Evolutionary conservation across 495 filamentous ascomycete genomes (phyloP).

Genomic region (Lasiosphaeriaceae sp.): DNA sequence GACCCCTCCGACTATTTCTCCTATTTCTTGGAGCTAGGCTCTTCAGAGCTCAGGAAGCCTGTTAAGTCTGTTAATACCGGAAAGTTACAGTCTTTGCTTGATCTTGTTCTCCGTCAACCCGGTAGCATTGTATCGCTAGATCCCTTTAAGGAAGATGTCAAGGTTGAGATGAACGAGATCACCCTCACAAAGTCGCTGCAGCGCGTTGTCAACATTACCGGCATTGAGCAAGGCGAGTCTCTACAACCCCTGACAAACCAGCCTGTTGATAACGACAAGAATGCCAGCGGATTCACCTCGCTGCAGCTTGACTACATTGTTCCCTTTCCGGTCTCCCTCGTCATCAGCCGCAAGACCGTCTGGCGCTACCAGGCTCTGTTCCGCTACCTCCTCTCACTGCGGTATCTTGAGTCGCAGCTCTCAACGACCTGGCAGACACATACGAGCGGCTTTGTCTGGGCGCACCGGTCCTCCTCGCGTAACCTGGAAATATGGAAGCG

Average conservation of each 20-base stretch:
- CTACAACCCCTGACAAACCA: constrained; percentile 46
- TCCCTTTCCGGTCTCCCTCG: constrained; percentile 93
- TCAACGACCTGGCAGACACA: constrained; percentile 87
- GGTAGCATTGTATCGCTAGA: constrained; percentile 91
- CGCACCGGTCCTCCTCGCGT: constrained; percentile 67
- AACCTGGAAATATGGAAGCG: constrained; percentile 89
- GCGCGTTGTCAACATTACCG: constrained; percentile 91
- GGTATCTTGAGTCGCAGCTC: constrained; percentile 81
- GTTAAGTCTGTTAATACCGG: constrained; percentile 82
- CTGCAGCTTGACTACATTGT: constrained; percentile 91
- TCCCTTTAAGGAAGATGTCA: constrained; percentile 96
- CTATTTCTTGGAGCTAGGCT: constrained; percentile 88
- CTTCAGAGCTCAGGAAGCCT: constrained; percentile 83
- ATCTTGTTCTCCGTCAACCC: constrained; percentile 90
- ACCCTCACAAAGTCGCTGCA: constrained; percentile 89
- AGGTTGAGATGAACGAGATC: constrained; percentile 93
- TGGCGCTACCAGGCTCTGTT: constrained; percentile 95
- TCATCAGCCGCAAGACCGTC: constrained; percentile 93
- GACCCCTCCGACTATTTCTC: constrained; percentile 97
- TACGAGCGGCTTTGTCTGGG: constrained; percentile 78
- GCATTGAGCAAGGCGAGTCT: constrained; percentile 82
- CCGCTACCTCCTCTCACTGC: constrained; percentile 81
- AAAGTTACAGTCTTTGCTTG: constrained; percentile 90
- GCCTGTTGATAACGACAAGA: constrained; percentile 72
- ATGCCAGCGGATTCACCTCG: constrained; percentile 83